phyloP scores from a whole-genome alignment of 768 basidiomycete species.

The Pleurotus giganteus region DNA sequence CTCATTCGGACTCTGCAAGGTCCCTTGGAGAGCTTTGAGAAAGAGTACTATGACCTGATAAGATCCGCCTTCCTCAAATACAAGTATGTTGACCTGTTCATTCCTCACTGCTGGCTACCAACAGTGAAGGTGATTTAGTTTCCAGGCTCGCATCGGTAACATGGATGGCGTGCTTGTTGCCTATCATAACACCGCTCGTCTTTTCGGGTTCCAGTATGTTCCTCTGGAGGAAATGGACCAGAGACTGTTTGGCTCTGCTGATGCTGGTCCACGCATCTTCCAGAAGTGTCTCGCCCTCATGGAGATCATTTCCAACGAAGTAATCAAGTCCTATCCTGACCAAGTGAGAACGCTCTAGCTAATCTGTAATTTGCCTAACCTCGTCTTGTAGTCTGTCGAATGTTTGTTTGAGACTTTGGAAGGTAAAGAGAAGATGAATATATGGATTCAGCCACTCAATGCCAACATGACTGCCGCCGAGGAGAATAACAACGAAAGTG shows the following conservation, averaged over 20 bases:
- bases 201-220: slow-evolving; percentile 95
- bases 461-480: slow-evolving; percentile 38
- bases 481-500: slow-evolving; percentile 19
- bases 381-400: slow-evolving; percentile 43
- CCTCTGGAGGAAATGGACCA: slow-evolving; percentile 86
- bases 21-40: slow-evolving; percentile 76
- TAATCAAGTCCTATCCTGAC: slow-evolving; percentile 58
- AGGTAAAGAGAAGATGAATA: slow-evolving; percentile 40
- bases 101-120: not conserved
- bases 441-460: slow-evolving; percentile 61
- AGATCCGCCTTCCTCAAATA: slow-evolving; percentile 95
- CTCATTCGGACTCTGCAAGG: slow-evolving; percentile 66
- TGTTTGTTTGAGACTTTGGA: slow-evolving; percentile 62
- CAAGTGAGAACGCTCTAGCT: slow-evolving; percentile 42
- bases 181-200: slow-evolving; percentile 81
- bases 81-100: slow-evolving; percentile 41
- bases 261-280: slow-evolving; percentile 74
- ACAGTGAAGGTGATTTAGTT: slow-evolving; percentile 38
- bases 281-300: slow-evolving; percentile 67
- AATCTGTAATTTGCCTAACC: not conserved
- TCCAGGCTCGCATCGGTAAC: slow-evolving; percentile 93
- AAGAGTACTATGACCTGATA: slow-evolving; percentile 93
- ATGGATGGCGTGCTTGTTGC: slow-evolving; percentile 95
- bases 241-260: slow-evolving; percentile 62
- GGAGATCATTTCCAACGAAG: slow-evolving; percentile 62